These are phyloP conservation scores for Nitzschia sp. DNA, from an alignment of 108 stramenopile genomes.

Conservation along the genomic window DNA sequence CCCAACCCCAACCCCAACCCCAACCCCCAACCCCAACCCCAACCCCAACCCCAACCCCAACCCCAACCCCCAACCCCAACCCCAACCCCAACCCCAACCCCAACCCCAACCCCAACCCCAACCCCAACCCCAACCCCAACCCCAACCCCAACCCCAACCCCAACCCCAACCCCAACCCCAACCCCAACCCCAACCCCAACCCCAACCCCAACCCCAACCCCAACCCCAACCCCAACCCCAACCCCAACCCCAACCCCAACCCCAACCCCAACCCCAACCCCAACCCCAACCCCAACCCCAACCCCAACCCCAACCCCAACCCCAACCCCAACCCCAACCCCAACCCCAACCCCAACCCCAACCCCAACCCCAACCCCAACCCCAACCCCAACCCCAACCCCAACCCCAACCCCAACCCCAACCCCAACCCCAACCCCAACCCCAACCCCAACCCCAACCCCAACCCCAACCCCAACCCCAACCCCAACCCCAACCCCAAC, in stretches of 20 bases:
- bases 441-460: constrained; percentile 21
- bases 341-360: constrained; percentile 9
- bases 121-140: background rate
- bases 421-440: constrained; percentile 22
- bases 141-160: background rate
- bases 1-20: too few species aligned
- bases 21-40: too few species aligned
- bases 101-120: background rate
- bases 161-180: background rate
- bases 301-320: background rate
- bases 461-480: constrained; percentile 20
- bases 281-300: background rate
- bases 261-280: background rate
- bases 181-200: background rate
- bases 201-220: background rate
- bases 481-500: constrained; percentile 22
- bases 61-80: background rate
- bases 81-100: background rate
- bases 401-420: constrained; percentile 20
- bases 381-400: constrained; percentile 21
- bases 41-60: too few species aligned
- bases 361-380: constrained; percentile 22
- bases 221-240: background rate
- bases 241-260: background rate
- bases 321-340: background rate